A percentile compares a stretch with the other conserved stretches of the same genome.
Conservation (phyloP, 345 rosid genomes). For the Noccaea caerulescens region DNA sequence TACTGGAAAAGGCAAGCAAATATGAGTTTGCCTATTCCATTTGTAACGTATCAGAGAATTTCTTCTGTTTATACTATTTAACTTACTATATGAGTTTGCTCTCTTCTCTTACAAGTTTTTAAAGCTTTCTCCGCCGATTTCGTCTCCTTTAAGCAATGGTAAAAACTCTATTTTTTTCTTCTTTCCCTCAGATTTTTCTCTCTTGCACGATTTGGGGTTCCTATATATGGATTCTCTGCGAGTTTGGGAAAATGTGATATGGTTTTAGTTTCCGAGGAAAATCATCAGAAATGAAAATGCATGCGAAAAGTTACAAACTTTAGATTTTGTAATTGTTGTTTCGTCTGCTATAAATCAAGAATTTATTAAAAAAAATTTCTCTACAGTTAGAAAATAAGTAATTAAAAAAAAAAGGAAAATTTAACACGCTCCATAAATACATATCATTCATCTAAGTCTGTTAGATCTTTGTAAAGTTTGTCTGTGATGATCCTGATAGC, state of each 20-base stretch:
- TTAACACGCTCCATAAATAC: not conserved
- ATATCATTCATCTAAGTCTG: not conserved
- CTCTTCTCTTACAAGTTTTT: not conserved
- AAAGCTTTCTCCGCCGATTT: slow-evolving; percentile 1
- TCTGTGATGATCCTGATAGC: slow-evolving; percentile 1
- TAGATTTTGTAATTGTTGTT: slow-evolving; percentile 6
- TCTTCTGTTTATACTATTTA: not conserved
- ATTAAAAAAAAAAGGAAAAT: too few species aligned
- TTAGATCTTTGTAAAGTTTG: not conserved
- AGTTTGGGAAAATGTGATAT: not conserved
- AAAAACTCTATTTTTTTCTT: not conserved
- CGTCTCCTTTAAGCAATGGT: slow-evolving; percentile 34
- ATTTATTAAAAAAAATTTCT: too few species aligned
- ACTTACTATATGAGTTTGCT: too few species aligned
- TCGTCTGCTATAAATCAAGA: not conserved
- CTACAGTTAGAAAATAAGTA: too few species aligned
- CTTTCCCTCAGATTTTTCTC: not conserved
- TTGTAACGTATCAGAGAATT: slow-evolving; percentile 19
- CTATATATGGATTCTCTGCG: slow-evolving; percentile 1
- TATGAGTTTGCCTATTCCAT: not conserved
- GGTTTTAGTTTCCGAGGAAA: not conserved
- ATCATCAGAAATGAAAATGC: slow-evolving; percentile 1
- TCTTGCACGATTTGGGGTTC: not conserved
- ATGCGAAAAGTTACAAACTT: slow-evolving; percentile 5
- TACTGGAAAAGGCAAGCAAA: not conserved